These are phyloP conservation scores for Erysimum cheiranthoides DNA, from an alignment of 345 rosid species.

Conservation along the genomic window DNA sequence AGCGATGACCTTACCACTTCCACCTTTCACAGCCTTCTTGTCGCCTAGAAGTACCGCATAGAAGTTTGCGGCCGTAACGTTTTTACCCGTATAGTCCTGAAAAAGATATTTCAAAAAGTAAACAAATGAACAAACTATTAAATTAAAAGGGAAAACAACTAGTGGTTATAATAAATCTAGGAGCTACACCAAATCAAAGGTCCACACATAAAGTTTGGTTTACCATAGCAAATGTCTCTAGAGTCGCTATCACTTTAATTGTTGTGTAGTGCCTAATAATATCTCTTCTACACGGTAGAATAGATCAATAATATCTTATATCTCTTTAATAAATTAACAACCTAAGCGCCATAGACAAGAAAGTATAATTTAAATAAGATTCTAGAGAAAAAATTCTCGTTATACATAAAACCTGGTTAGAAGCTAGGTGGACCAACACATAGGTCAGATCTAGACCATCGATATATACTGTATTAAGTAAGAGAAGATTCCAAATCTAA, in stretches of 20 bases:
- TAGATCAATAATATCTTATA: not conserved
- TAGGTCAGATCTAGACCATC: not conserved
- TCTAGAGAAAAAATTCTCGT: not conserved
- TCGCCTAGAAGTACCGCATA: constrained; percentile 93
- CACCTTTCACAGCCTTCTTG: constrained; percentile 72
- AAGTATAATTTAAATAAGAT: not conserved
- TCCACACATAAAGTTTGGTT: constrained; percentile 28
- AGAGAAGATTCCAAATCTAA: not conserved
- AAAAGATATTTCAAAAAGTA: not conserved
- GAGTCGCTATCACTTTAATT: constrained; percentile 34
- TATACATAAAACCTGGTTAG: not conserved
- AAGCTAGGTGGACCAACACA: constrained; percentile 7
- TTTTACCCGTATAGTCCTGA: constrained; percentile 80
- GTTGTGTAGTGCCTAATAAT: constrained; percentile 35
- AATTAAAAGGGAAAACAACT: constrained; percentile 18
- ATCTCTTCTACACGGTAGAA: constrained; percentile 31
- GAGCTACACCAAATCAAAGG: constrained; percentile 16
- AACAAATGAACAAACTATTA: not conserved
- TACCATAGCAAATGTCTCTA: constrained; percentile 29
- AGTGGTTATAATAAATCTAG: constrained; percentile 27
- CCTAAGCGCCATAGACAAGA: not conserved
- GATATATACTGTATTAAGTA: not conserved
- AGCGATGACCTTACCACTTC: constrained; percentile 82
- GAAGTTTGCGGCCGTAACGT: constrained; percentile 73
- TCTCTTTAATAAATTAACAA: not conserved